A percentile compares a stretch with the other conserved stretches of the same genome.
phyloP scores from a whole-genome alignment of 2,329 filamentous ascomycete species.

The Colletotrichum kahawae region DNA sequence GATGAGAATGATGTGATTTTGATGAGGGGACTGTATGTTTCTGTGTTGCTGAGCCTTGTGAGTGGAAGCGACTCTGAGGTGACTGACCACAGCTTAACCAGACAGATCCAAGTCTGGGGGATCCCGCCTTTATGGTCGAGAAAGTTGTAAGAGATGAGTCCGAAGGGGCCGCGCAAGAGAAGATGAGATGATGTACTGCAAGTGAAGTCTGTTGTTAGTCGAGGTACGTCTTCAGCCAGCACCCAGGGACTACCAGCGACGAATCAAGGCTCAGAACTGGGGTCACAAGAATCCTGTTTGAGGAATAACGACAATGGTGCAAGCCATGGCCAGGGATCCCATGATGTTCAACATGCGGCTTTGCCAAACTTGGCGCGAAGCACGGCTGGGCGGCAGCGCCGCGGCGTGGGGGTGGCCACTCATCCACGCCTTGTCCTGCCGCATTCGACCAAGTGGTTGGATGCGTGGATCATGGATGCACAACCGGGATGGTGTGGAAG shows the following conservation, averaged over 20 bases:
- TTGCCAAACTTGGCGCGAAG: conserved; percentile 3
- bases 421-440: neutral
- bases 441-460: neutral
- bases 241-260: neutral
- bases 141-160: neutral
- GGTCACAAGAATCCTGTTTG: neutral
- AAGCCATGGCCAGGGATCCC: neutral
- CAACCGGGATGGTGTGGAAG: neutral
- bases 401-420: conserved; percentile 3
- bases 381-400: neutral
- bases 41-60: neutral
- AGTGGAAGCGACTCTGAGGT: neutral
- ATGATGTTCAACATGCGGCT: conserved; percentile 1
- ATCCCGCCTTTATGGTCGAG: neutral
- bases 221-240: neutral
- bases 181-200: neutral
- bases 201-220: neutral
- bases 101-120: neutral
- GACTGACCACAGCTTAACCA: neutral
- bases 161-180: neutral
- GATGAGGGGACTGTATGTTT: neutral
- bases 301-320: neutral
- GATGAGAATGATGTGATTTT: neutral
- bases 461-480: neutral
- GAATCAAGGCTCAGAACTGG: neutral